Base-by-base conservation (phyloP, 202 grass and related monocot genomes). In the Setaria viridis region DNA sequence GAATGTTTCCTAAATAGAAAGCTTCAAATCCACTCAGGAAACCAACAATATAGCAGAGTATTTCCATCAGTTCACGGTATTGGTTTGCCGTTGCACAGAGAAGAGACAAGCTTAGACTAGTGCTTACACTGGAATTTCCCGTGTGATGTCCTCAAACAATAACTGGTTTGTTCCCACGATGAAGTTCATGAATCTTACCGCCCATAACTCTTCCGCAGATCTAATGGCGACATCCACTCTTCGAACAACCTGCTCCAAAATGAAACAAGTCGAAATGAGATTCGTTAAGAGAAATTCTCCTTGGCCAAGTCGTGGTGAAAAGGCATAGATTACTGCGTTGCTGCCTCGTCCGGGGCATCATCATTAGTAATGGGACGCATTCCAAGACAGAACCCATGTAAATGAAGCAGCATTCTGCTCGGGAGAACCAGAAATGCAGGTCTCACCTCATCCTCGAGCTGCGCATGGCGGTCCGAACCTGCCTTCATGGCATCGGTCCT, bases 91-190 rank as follows among this genome's bases (percentile, higher is more conserved):
- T 54, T 74, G 47, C 30, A 12, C 30, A 20, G 30, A 17, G 21
- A n/a, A 48, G 39, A 32, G 71, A 56, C 10, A 39, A 70, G 57
- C 30, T 9, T 8, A 25, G 25, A 25, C 25, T 62, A 59, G 9
- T 57, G 76, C 93, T 88, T 89, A 99, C 96, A 99, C 88, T 57
- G 86, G 96, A 83, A 98, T 79, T 80, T 99, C 96, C 9, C 93
- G 62, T 71, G 93, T 99, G 42, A 94, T 76, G 77, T 88, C 96
- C 55, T 94, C 69, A 8, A 91, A 91, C 81, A 95, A 67, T 67
- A 99, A 82, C 39, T 95, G 90, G 78, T 96, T 89, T 82, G 93
- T 76, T 84, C 93, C 91, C n/a, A 91, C 74, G 15, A 96, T 77
- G 43, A 99, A 95, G 72, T 94, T 96, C 77, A 94, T 85, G 51